Evolutionary conservation across 176 grass and related monocot genomes (phyloP).

Genomic region (Zea mays): DNA sequence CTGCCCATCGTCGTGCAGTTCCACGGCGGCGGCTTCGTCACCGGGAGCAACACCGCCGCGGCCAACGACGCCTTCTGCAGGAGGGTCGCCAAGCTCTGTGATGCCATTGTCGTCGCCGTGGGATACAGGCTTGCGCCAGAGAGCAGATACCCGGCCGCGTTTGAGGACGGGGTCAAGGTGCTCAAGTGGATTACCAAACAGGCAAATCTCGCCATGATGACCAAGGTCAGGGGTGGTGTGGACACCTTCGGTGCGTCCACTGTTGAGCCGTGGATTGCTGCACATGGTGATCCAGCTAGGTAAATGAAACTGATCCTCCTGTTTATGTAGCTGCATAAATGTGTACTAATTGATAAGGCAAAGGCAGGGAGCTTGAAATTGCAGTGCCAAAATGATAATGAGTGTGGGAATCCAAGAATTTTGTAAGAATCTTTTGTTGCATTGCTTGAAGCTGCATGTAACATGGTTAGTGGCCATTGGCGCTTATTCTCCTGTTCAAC

Average conservation of each 20-base stretch:
- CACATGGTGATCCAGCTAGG: constrained; percentile 85
- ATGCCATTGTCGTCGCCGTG: constrained; percentile 67
- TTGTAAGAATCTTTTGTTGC: background rate
- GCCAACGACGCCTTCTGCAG: constrained; percentile 89
- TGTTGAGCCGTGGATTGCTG: constrained; percentile 86
- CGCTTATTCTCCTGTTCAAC: background rate
- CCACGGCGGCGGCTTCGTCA: constrained; percentile 71
- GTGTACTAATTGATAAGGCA: background rate
- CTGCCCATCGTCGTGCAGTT: constrained; percentile 85
- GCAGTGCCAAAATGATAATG: background rate
- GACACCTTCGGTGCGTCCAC: constrained; percentile 75
- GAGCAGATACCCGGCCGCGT: constrained; percentile 78
- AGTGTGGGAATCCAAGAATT: background rate
- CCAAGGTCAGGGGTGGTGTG: constrained; percentile 43
- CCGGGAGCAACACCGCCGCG: constrained; percentile 61
- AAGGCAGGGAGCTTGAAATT: too few species aligned
- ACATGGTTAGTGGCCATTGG: background rate
- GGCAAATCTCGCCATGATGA: constrained; percentile 69
- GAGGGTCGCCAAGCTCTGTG: constrained; percentile 78
- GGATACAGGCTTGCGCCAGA: constrained; percentile 78
- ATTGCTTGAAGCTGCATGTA: background rate
- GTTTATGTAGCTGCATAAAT: background rate
- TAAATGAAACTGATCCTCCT: constrained; percentile 14
- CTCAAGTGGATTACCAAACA: constrained; percentile 86
- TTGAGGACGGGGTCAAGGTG: constrained; percentile 85